phyloP scores from a whole-genome alignment of 352 stramenopile species.

The Globisporangium canariense region DNA sequence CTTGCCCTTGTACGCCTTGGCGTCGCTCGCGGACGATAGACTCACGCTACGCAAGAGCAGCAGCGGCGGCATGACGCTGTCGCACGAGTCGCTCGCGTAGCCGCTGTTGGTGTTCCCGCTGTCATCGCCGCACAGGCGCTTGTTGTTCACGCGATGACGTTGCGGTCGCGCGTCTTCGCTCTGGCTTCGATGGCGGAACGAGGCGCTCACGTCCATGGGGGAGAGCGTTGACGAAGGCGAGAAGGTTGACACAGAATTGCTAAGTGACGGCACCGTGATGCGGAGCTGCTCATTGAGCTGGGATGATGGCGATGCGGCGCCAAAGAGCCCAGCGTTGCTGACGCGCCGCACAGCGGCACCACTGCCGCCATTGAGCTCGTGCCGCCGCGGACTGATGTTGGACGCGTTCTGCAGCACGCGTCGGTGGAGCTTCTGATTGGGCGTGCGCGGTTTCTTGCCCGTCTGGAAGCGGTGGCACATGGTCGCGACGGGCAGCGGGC shows the following conservation, averaged over 20 bases:
- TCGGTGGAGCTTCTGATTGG: conserved; percentile 57
- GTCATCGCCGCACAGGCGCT: conserved; percentile 8
- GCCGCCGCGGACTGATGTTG: conserved; percentile 70
- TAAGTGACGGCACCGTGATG: neutral
- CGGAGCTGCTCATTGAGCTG: neutral
- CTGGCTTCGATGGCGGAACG: conserved; percentile 27
- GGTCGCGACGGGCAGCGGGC: conserved; percentile 54
- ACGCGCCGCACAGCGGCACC: conserved; percentile 10
- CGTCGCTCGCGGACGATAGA: conserved; percentile 25
- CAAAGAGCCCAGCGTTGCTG: conserved; percentile 1
- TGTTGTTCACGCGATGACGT: conserved; percentile 18
- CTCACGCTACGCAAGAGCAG: conserved; percentile 39
- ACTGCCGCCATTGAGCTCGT: conserved; percentile 26
- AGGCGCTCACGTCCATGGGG: conserved; percentile 3
- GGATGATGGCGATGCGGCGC: neutral
- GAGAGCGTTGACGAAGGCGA: neutral
- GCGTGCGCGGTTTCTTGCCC: conserved; percentile 55
- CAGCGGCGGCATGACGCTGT: conserved; percentile 13
- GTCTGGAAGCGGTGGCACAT: conserved; percentile 27
- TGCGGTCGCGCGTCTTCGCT: conserved; percentile 32
- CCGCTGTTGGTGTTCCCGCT: conserved; percentile 14
- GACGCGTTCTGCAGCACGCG: conserved; percentile 41
- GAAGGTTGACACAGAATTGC: neutral
- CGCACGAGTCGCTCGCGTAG: conserved; percentile 30
- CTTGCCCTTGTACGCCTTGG: conserved; percentile 61